Evolutionary conservation across 2,329 filamentous ascomycete species (phyloP), one percentile per base, ranked within the genome.

Genomic region (Fusarium bulbicola): DNA sequence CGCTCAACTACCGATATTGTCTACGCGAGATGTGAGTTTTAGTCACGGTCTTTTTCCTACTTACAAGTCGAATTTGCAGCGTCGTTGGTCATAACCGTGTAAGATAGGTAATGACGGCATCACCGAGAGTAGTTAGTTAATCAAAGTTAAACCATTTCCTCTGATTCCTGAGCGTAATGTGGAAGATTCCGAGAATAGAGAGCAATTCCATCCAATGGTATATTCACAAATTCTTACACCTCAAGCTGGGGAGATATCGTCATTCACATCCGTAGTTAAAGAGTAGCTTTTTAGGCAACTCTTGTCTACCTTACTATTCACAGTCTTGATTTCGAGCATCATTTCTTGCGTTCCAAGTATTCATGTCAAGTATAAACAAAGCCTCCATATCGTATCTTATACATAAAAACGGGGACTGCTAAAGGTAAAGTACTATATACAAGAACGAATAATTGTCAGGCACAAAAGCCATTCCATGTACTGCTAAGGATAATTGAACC

Each of bases 401-500:
- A 54, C 28, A 43, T 53, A 20, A 63, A 66, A 14, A 47, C 21
- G 46, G 26, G 39, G 42, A 39, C 45, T 58, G 6, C 32, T 36
- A 34, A 67, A 47, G 45, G 21, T 47, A 63, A 67, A 66, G 20
- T 56, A 57, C 32, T 71, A 62, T 71, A 34, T 42, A 71, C 53
- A 66, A 70, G 34, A 66, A 70, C 18, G 40, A 54, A 59, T 47
- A 30, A 56, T 57, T 37, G 40, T 15, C 24, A 45, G 47, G 28
- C 39, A 30, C 39, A 40, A 26, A 37, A 20, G 21, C 20, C 26
- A 54, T 42, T 46, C 26, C 32, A 46, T 50, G 15, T 40, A 30
- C 34, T 43, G 15, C 37, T 62, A 32, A 45, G 12, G 13, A 16
- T 32, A 18, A 53, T 32, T 42, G 26, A 21, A 13, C 34, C n/a